Percentiles rank a stretch among this genome's conserved stretches.
Evolutionary conservation across 306 rosid genomes (phyloP).

Genomic region (Glycine latifolia): DNA sequence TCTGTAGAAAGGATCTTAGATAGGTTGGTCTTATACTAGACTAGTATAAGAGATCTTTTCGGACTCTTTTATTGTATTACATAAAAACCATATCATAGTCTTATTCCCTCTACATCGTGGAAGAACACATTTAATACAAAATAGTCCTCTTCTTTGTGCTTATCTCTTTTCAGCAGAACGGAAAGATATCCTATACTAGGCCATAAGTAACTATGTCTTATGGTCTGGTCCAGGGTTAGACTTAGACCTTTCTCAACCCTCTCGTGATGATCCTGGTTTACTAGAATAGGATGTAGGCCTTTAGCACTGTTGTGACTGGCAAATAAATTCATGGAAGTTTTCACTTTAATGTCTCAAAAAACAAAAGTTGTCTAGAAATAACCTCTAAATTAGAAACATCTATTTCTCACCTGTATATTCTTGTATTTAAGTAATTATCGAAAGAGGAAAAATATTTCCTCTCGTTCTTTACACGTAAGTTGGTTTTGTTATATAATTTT

Average conservation of each 20-base stretch:
- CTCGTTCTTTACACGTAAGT: not conserved
- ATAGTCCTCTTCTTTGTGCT: not conserved
- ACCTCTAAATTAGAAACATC: not conserved
- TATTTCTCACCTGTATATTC: not conserved
- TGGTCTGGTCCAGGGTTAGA: not conserved
- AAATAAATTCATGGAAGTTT: conserved; percentile 18
- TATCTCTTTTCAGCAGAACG: not conserved
- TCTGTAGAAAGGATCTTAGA: not conserved
- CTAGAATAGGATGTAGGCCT: not conserved
- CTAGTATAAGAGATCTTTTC: not conserved
- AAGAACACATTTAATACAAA: not conserved
- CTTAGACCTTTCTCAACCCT: not conserved
- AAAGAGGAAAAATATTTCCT: conserved; percentile 29
- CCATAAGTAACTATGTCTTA: not conserved
- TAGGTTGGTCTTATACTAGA: not conserved
- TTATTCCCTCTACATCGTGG: not conserved
- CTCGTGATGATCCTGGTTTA: not conserved
- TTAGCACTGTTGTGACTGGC: not conserved
- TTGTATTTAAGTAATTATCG: conserved; percentile 21
- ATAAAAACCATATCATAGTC: not conserved
- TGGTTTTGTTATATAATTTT: too few relatives aligned
- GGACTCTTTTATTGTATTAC: not conserved
- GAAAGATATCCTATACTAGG: not conserved
- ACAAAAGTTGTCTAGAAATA: conserved; percentile 13
- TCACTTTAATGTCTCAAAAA: not conserved